Evolutionary conservation across 1,139 yeast species (phyloP).

Genomic region (Diutina scorzettiae): DNA sequence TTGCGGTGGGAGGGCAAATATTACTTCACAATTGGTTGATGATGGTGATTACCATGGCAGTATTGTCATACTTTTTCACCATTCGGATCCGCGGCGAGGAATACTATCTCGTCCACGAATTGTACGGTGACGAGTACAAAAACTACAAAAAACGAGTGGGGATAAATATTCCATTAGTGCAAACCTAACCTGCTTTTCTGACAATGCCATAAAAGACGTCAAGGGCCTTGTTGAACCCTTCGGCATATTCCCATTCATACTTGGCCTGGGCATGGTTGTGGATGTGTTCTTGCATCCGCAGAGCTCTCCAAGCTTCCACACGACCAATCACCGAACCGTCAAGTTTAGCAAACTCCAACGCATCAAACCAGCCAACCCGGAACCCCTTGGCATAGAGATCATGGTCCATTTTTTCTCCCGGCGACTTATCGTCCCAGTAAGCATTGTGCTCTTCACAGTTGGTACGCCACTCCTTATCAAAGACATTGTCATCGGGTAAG

Average conservation of each 20-base stretch:
- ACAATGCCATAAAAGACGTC: constrained; percentile 7
- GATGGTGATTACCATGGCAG: not conserved
- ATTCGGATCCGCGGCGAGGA: not conserved
- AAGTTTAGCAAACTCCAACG: constrained; percentile 44
- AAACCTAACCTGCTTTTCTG: not conserved
- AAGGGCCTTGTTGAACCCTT: constrained; percentile 59
- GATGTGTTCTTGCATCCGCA: constrained; percentile 43
- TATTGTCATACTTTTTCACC: not conserved
- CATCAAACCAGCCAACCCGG: constrained; percentile 62
- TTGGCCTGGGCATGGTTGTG: constrained; percentile 41
- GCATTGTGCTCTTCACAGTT: constrained; percentile 37
- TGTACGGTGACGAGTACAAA: not conserved
- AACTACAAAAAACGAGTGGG: not conserved
- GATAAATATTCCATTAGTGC: not conserved
- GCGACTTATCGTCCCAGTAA: constrained; percentile 59
- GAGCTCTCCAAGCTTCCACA: constrained; percentile 49
- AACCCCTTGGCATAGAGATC: constrained; percentile 75
- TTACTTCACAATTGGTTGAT: not conserved
- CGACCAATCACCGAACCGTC: constrained; percentile 70
- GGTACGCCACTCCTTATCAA: constrained; percentile 26
- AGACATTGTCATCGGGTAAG: constrained; percentile 29
- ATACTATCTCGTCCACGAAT: not conserved
- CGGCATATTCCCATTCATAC: constrained; percentile 78
- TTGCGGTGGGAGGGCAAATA: not conserved
- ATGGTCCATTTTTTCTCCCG: constrained; percentile 59